phyloP scores from a whole-genome alignment of 352 stramenopile species.

The Blastocystis sp. region DNA sequence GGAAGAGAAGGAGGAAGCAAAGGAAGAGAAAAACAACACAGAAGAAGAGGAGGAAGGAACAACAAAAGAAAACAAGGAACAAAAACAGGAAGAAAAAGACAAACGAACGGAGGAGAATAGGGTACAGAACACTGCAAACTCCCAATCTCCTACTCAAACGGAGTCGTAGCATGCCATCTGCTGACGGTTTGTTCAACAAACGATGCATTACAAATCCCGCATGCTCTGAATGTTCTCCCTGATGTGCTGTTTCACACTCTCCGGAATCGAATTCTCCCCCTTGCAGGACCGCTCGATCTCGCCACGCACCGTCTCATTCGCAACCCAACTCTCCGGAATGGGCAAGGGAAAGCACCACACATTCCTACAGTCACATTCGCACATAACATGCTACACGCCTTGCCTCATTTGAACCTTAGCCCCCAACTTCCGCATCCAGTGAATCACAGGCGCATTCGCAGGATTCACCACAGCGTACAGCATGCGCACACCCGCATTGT shows the following conservation, averaged over 20 bases:
- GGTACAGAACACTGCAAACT: neutral
- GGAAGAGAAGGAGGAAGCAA: neutral
- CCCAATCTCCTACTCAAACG: no score
- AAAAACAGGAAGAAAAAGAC: neutral
- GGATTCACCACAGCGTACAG: slow-evolving; percentile 68
- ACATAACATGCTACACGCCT: slow-evolving; percentile 23
- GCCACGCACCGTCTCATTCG: slow-evolving; percentile 20
- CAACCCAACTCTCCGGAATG: slow-evolving; percentile 36
- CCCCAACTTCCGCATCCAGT: slow-evolving; percentile 68
- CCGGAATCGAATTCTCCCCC: slow-evolving; percentile 19
- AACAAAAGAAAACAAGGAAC: neutral
- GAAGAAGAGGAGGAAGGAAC: neutral
- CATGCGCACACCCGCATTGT: slow-evolving; percentile 31
- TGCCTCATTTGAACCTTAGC: slow-evolving; percentile 46
- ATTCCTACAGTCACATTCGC: slow-evolving; percentile 15
- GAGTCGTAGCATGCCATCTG: no score
- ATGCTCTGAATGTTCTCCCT: slow-evolving; percentile 9
- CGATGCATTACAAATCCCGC: slow-evolving; percentile 5
- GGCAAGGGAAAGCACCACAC: slow-evolving; percentile 68
- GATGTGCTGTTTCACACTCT: slow-evolving; percentile 29
- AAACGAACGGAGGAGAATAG: neutral
- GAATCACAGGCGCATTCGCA: slow-evolving; percentile 56
- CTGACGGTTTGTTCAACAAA: neutral
- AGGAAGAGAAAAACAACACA: neutral
- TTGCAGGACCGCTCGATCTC: slow-evolving; percentile 31